Conservation (phyloP, 441 rosid species). For the Gossypium trilobum region DNA sequence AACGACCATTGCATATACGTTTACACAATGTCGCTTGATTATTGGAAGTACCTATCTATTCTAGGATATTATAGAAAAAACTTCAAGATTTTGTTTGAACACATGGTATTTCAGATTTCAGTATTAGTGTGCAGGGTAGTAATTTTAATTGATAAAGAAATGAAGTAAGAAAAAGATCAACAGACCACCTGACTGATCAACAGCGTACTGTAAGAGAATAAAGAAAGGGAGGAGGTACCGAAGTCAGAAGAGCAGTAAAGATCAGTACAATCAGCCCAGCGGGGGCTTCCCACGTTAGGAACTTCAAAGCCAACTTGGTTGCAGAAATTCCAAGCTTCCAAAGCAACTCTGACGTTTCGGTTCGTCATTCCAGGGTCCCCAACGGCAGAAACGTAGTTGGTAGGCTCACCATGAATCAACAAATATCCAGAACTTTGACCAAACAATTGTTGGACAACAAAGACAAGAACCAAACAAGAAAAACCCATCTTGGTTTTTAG, state of each 20-base stretch:
- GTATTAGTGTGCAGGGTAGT: background rate
- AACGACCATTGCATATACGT: background rate
- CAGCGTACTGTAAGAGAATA: background rate
- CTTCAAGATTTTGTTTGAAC: background rate
- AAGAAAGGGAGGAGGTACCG: conserved; percentile 23
- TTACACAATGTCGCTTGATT: background rate
- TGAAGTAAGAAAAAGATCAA: background rate
- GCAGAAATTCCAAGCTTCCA: conserved; percentile 74
- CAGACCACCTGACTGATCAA: background rate
- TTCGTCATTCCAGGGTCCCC: conserved; percentile 65
- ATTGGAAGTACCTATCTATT: background rate
- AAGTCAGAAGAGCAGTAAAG: conserved; percentile 25
- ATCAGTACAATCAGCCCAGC: conserved; percentile 60
- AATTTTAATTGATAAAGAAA: background rate
- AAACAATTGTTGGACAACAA: conserved; percentile 7
- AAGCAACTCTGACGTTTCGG: conserved; percentile 45
- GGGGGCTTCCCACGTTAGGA: conserved; percentile 57
- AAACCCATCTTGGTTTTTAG: background rate
- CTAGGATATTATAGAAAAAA: background rate
- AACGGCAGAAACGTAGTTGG: conserved; percentile 32
- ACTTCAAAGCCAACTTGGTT: conserved; percentile 69
- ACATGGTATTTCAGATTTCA: background rate
- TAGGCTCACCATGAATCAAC: background rate
- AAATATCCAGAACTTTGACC: background rate
- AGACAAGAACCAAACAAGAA: background rate